Evolutionary conservation across 1,284 basidiomycete genomes (phyloP).

Genomic region (Sanghuangporus baumii): DNA sequence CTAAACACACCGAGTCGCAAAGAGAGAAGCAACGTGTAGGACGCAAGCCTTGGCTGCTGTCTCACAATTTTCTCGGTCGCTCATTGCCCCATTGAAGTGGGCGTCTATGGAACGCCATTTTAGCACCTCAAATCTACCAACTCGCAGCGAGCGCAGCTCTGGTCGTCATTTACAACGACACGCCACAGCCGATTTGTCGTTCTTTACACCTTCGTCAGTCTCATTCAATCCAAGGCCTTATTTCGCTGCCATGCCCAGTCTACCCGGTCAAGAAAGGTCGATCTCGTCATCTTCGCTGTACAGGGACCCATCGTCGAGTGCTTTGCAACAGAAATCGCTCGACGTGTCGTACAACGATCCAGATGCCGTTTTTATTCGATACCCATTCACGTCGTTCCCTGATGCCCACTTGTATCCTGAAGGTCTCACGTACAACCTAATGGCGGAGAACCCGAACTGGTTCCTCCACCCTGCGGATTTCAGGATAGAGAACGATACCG

Average conservation of each 20-base stretch:
- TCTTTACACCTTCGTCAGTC: conserved; percentile 52
- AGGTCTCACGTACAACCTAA: conserved; percentile 59
- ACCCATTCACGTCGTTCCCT: conserved; percentile 63
- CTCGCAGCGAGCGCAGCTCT: not conserved
- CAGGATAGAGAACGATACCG: conserved; percentile 39
- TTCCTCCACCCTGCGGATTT: conserved; percentile 68
- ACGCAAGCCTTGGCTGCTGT: not conserved
- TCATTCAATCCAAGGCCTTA: conserved; percentile 60
- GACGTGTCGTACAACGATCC: conserved; percentile 62
- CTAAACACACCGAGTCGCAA: conserved; percentile 1
- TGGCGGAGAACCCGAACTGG: conserved; percentile 70
- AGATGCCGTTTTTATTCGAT: conserved; percentile 59
- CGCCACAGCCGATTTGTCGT: conserved; percentile 39
- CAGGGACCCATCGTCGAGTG: conserved; percentile 29
- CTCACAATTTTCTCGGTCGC: not conserved
- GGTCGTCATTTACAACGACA: conserved; percentile 42
- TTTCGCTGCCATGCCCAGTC: conserved; percentile 29
- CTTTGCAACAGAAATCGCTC: conserved; percentile 47
- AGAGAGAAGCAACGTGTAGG: not conserved
- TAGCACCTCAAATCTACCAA: conserved; percentile 16
- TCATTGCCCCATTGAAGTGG: not conserved
- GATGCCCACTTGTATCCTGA: conserved; percentile 52
- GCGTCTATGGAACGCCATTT: not conserved
- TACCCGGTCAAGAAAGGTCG: conserved; percentile 20
- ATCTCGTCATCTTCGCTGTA: conserved; percentile 23